Conservation (phyloP, 129 eudicot species). For the Solidago caesia region DNA sequence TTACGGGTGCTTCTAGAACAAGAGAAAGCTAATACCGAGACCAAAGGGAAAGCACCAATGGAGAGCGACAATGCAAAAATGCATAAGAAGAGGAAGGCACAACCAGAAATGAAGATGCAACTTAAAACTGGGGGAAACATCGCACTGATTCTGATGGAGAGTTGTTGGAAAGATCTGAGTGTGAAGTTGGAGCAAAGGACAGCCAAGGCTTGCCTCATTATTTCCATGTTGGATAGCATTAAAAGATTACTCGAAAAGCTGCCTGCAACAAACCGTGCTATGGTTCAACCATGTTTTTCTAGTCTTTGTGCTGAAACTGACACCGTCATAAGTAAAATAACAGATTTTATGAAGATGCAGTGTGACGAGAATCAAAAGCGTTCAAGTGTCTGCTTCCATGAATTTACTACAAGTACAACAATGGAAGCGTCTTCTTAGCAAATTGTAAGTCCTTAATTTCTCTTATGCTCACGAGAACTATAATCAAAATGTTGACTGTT, state of each 20-base stretch:
- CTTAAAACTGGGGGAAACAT: not conserved
- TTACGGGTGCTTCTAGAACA: not conserved
- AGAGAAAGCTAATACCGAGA: not conserved
- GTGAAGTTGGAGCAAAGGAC: not conserved
- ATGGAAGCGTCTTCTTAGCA: not conserved
- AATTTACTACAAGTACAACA: not conserved
- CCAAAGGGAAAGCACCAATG: not conserved
- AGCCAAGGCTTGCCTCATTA: not conserved
- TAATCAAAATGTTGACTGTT: not conserved
- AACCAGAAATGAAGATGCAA: too few relatives aligned
- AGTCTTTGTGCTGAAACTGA: not conserved
- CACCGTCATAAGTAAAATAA: too few relatives aligned
- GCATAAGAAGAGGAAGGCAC: not conserved
- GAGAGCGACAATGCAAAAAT: not conserved
- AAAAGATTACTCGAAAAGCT: not conserved
- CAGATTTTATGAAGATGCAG: not conserved
- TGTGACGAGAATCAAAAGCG: not conserved
- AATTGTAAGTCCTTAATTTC: slow-evolving; percentile 2
- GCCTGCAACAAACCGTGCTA: not conserved
- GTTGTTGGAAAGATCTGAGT: not conserved
- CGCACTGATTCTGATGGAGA: not conserved
- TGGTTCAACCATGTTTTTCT: not conserved
- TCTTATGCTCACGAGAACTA: not conserved
- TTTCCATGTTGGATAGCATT: not conserved
- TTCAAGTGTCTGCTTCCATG: not conserved